Evolutionary conservation across 2,329 filamentous ascomycete species (phyloP).

Genomic region (Curvularia verruculosa): DNA sequence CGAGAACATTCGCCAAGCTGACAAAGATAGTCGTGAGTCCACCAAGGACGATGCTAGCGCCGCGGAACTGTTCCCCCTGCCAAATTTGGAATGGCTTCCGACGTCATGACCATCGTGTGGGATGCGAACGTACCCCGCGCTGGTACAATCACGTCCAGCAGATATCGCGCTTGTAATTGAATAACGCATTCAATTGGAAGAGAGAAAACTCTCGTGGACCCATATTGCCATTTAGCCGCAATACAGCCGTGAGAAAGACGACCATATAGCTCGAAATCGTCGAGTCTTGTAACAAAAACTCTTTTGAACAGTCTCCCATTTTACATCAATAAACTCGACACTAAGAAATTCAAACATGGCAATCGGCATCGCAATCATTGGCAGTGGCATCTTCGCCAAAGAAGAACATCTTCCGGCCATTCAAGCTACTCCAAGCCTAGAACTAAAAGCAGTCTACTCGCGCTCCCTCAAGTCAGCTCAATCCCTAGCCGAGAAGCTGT

Average conservation of each 20-base stretch:
- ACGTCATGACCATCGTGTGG: slow-evolving; percentile 24
- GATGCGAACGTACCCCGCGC: slow-evolving; percentile 16
- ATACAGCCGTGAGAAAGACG: slow-evolving; percentile 9
- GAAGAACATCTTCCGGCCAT: slow-evolving; percentile 69
- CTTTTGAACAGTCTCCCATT: neutral
- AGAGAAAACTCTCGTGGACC: neutral
- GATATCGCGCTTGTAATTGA: neutral
- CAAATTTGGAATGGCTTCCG: slow-evolving; percentile 21
- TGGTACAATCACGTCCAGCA: neutral
- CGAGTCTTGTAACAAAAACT: neutral
- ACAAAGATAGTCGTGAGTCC: neutral
- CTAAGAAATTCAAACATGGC: slow-evolving; percentile 22
- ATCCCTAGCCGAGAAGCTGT: slow-evolving; percentile 44
- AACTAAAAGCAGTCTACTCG: slow-evolving; percentile 70
- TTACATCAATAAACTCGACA: neutral
- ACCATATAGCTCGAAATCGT: neutral
- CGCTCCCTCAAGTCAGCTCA: slow-evolving; percentile 65
- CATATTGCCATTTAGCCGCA: slow-evolving; percentile 30
- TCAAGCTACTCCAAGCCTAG: slow-evolving; percentile 57
- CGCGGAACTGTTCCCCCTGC: slow-evolving; percentile 19
- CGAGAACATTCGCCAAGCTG: too few species aligned
- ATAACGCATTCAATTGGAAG: slow-evolving; percentile 15
- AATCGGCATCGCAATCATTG: slow-evolving; percentile 66
- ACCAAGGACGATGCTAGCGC: neutral
- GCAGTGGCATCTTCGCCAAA: slow-evolving; percentile 67